Evolutionary conservation across 2,329 filamentous ascomycete genomes (phyloP).

Genomic region (Aspergillus transmontanensis): DNA sequence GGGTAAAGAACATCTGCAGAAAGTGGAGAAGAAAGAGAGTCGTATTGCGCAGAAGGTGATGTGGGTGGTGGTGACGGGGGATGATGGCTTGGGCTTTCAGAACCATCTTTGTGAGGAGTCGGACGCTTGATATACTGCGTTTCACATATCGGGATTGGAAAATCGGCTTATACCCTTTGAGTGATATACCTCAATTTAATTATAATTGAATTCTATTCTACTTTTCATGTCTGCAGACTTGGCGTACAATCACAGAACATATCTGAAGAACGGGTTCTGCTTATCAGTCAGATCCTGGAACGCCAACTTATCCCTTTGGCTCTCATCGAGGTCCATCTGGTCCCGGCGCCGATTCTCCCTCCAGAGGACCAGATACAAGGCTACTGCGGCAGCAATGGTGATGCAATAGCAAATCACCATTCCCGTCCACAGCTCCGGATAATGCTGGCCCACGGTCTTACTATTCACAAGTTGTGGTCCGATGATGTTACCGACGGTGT

Average conservation of each 20-base stretch:
- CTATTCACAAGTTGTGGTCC: constrained; percentile 71
- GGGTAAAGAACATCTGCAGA: constrained; percentile 7
- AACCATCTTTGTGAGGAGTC: constrained; percentile 15
- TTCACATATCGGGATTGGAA: not conserved
- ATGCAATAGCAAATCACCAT: constrained; percentile 71
- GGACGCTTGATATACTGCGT: not conserved
- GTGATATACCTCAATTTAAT: not conserved
- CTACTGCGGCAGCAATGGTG: constrained; percentile 60
- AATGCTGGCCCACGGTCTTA: constrained; percentile 67
- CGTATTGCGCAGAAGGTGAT: constrained; percentile 16
- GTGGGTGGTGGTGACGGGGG: constrained; percentile 18
- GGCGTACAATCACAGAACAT: constrained; percentile 49
- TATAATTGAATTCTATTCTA: not conserved
- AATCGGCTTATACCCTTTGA: not conserved
- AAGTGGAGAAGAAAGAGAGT: constrained; percentile 14
- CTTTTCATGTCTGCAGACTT: not conserved
- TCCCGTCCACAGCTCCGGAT: constrained; percentile 71
- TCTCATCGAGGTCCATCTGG: constrained; percentile 55
- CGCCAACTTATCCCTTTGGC: constrained; percentile 64
- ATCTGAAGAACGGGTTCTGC: constrained; percentile 68
- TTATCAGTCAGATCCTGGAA: constrained; percentile 71
- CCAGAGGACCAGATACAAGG: constrained; percentile 62
- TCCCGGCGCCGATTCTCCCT: constrained; percentile 61
- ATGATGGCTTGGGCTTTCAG: constrained; percentile 15
- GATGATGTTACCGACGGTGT: constrained; percentile 76